phyloP scores from a whole-genome alignment of 139 green algal species.

The Pleodorina starrii region DNA sequence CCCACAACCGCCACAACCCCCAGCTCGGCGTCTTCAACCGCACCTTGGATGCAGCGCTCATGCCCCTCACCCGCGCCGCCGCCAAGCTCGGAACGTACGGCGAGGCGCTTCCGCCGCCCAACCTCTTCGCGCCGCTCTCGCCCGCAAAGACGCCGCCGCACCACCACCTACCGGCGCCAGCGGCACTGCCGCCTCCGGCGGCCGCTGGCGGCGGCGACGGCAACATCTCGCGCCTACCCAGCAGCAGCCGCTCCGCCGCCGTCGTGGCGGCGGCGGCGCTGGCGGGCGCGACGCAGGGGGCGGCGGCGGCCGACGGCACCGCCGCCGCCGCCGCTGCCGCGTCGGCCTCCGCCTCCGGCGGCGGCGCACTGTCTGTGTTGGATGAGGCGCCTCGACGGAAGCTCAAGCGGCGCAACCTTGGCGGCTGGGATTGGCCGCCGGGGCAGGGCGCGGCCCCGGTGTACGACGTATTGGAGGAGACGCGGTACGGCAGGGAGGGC shows the following conservation, averaged over 20 bases:
- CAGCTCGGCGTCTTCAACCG: constrained; percentile 22
- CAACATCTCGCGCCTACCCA: background rate
- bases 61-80: constrained; percentile 34
- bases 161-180: too few species aligned
- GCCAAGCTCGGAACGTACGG: constrained; percentile 46
- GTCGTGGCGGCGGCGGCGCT: constrained; percentile 18
- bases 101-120: background rate
- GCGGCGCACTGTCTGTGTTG: background rate
- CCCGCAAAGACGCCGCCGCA: too few species aligned
- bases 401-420: constrained; percentile 13
- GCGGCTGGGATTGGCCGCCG: constrained; percentile 41
- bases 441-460: background rate
- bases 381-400: constrained; percentile 26
- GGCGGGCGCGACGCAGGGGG: background rate
- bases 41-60: constrained; percentile 5
- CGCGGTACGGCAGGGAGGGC: background rate
- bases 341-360: background rate
- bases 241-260: constrained; percentile 13
- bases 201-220: background rate
- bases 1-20: too few species aligned
- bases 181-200: background rate
- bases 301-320: too few species aligned
- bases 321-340: background rate
- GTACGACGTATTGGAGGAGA: constrained; percentile 20
- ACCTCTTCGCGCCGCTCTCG: constrained; percentile 1